Evolutionary conservation across 139 green algal genomes (phyloP).

Genomic region (Gonium pectorale): DNA sequence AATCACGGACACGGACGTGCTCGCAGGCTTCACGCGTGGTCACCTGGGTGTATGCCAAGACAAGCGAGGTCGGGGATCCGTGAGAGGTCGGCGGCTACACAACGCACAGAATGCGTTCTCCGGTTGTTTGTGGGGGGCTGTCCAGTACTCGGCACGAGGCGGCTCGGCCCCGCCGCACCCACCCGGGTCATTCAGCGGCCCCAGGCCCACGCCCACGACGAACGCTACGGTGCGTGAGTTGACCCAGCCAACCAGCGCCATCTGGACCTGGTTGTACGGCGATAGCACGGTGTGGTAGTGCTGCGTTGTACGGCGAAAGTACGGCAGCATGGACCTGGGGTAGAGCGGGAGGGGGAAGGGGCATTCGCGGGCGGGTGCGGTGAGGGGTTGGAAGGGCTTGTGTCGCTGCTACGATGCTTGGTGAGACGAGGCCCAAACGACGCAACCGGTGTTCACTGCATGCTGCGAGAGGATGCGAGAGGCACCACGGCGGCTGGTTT

Average conservation of each 20-base stretch:
- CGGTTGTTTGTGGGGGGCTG: too few species aligned
- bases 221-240: slow-evolving; percentile 38
- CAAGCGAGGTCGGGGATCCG: not conserved
- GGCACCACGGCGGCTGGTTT: too few species aligned
- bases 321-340: slow-evolving; percentile 39
- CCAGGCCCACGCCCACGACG: slow-evolving; percentile 26
- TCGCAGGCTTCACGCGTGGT: too few species aligned
- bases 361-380: not conserved
- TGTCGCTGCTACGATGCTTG: too few species aligned
- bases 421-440: too few species aligned
- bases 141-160: too few species aligned
- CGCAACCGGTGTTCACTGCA: too few species aligned
- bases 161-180: too few species aligned
- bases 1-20: too few species aligned
- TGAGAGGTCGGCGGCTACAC: too few species aligned
- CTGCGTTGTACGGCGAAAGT: slow-evolving; percentile 13
- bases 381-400: not conserved
- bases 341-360: not conserved
- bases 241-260: slow-evolving; percentile 32
- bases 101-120: too few species aligned
- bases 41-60: not conserved
- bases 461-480: too few species aligned
- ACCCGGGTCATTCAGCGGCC: slow-evolving; percentile 22
- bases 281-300: slow-evolving; percentile 31
- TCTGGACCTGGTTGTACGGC: slow-evolving; percentile 32